A percentile compares a stretch with the other conserved stretches of the same genome.
Conservation (phyloP, 805 yeast species). For the Lachancea lanzarotensis region DNA sequence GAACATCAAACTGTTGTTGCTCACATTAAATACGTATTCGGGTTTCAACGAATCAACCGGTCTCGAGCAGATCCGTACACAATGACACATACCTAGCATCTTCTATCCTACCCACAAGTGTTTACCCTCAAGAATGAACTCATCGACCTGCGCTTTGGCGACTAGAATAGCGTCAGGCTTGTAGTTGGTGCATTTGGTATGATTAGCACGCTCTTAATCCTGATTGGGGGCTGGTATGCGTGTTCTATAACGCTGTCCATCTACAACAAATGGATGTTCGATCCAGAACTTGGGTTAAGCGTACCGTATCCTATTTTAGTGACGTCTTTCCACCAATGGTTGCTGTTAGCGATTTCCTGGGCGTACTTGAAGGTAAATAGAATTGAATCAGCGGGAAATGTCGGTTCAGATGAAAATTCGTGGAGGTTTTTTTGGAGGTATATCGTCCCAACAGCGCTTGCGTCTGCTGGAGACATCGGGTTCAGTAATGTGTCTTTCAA, state of each 20-base stretch:
- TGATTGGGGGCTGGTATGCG: conserved; percentile 55
- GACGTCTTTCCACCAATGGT: conserved; percentile 78
- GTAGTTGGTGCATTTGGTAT: background rate
- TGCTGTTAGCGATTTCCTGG: conserved; percentile 47
- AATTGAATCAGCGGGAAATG: background rate
- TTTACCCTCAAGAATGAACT: background rate
- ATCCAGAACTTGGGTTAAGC: conserved; percentile 54
- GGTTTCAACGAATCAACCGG: too few relatives aligned
- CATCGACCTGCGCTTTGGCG: background rate
- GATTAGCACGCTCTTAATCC: conserved; percentile 6
- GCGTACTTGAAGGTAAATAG: conserved; percentile 33
- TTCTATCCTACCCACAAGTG: background rate
- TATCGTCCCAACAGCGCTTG: conserved; percentile 77
- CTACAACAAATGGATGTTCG: conserved; percentile 98
- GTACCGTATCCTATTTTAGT: conserved; percentile 79
- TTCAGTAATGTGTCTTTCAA: conserved; percentile 79
- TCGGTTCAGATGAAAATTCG: conserved; percentile 12
- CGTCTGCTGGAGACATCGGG: conserved; percentile 92
- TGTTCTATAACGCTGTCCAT: conserved; percentile 65
- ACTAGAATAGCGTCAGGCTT: background rate
- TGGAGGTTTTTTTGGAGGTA: conserved; percentile 41
- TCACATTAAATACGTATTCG: too few relatives aligned
- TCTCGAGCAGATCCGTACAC: background rate
- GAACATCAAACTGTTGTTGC: too few relatives aligned
- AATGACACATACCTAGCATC: background rate